Evolutionary conservation across 2,329 filamentous ascomycete species (phyloP), one percentile per base, ranked within the genome.

Genomic region (Metarhizium robertsii): DNA sequence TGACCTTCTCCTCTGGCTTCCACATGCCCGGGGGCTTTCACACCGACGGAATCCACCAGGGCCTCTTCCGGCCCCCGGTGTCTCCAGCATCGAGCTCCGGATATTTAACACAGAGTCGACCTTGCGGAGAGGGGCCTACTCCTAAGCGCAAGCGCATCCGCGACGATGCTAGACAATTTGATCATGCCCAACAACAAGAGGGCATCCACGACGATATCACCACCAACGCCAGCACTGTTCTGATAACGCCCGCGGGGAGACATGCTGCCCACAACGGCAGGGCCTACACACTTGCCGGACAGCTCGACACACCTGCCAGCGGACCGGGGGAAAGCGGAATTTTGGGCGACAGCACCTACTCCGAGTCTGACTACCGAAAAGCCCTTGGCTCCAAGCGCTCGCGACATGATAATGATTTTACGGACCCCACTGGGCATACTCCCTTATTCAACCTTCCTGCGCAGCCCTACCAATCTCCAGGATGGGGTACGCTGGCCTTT

Each of bases 401-500:
- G 1, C 68, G 68, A 43, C 66, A 71, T 6, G 72, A 74, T 6
- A 47, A 66, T 18, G 73, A 77, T 14, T 66, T 68, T 6, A 65
- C 67, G 14, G 61, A 66, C 7, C 59, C 62, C 13, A 63, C 59
- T 40, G 64, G 66, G 10, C 63, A 67, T 8, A 69, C 65, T 18
- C 64, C 67, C 18, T 65, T 73, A 2, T 69, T 72, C 58, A 61
- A 61, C 40, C 59, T 66, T 7, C 66, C 69, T 10, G 56, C 60
- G 11, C 62, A 68, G 16, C 65, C 69, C 2, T 68, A 63, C 2
- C 53, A 47, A 16, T 62, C 63, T 0, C 69, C 69, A 14, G 73
- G 76, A 42, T 87, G 83, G 85, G 78, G 80, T 34, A 73, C 74
- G 18, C 70, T 81, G 51, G 79, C 87, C 5, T 73, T 89, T 36